Evolutionary conservation across 2,329 filamentous ascomycete genomes (phyloP).

Genomic region (Microdochium nivale): DNA sequence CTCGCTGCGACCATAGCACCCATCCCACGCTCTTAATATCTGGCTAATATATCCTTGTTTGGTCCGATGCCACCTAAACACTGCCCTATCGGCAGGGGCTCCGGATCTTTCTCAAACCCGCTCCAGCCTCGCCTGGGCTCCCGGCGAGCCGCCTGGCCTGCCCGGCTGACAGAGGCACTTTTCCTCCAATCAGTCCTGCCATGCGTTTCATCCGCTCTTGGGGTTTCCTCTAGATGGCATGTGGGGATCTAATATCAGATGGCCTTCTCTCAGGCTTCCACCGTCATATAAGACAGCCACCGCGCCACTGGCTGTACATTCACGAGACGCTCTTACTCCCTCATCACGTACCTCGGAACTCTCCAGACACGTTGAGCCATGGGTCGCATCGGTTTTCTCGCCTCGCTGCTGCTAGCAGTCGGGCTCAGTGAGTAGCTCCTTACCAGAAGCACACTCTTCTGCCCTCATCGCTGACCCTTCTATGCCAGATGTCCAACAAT

Average conservation of each 20-base stretch:
- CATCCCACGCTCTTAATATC: neutral
- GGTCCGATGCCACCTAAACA: neutral
- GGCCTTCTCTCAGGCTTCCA: neutral
- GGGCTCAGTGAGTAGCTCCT: constrained; percentile 9
- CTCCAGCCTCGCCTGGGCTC: neutral
- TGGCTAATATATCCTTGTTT: neutral
- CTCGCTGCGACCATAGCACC: neutral
- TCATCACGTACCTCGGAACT: neutral
- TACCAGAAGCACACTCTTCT: neutral
- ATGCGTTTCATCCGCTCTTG: neutral
- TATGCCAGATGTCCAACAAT: constrained; percentile 13
- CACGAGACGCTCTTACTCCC: neutral
- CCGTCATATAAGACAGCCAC: neutral
- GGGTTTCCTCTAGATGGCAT: neutral
- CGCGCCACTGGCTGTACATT: neutral
- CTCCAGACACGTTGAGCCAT: constrained; percentile 6
- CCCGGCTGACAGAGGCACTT: no score
- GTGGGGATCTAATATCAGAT: neutral
- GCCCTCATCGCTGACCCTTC: constrained; percentile 7
- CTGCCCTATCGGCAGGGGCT: neutral
- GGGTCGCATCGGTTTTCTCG: constrained; percentile 11
- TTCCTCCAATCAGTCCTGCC: neutral
- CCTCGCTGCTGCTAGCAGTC: constrained; percentile 14
- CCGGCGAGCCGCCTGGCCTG: neutral
- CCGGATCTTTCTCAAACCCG: neutral